Conservation (phyloP, 805 yeast species). For the Helenozyma baotianmanensis region DNA sequence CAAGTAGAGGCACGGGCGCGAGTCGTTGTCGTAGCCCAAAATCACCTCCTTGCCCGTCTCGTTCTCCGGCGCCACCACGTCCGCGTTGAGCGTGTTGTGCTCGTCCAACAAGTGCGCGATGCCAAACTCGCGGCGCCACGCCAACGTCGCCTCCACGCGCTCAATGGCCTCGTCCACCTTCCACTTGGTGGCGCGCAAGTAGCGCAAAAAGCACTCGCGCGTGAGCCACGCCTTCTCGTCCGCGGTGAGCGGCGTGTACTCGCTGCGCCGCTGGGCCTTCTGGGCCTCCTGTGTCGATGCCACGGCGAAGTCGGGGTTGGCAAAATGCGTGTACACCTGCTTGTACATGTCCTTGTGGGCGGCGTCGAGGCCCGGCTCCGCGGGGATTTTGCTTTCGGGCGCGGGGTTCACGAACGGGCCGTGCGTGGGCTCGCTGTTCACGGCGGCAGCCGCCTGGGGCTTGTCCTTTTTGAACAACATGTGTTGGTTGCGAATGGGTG, state of each 20-base stretch:
- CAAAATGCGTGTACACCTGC: slow-evolving; percentile 62
- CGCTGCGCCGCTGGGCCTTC: slow-evolving; percentile 34
- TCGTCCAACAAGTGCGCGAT: slow-evolving; percentile 38
- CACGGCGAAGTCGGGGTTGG: slow-evolving; percentile 44
- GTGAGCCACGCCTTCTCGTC: slow-evolving; percentile 90
- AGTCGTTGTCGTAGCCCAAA: slow-evolving; percentile 83
- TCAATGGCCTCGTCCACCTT: slow-evolving; percentile 60
- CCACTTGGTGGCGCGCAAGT: slow-evolving; percentile 95
- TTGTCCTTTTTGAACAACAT: slow-evolving; percentile 15
- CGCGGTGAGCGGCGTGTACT: slow-evolving; percentile 21
- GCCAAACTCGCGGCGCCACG: slow-evolving; percentile 95
- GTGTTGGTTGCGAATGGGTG: background rate
- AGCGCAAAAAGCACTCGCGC: slow-evolving; percentile 84
- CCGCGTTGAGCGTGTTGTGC: slow-evolving; percentile 50
- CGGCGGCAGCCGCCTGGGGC: slow-evolving; percentile 6
- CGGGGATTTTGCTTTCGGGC: slow-evolving; percentile 42
- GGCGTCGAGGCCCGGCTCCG: slow-evolving; percentile 43
- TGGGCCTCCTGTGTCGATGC: slow-evolving; percentile 48
- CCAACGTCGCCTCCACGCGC: slow-evolving; percentile 70
- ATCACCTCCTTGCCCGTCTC: slow-evolving; percentile 91
- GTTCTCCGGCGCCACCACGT: slow-evolving; percentile 59
- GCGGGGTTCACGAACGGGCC: slow-evolving; percentile 59
- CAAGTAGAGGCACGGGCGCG: slow-evolving; percentile 87
- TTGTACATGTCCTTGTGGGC: slow-evolving; percentile 59
- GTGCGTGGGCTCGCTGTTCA: slow-evolving; percentile 15